Evolutionary conservation across 2,329 filamentous ascomycete genomes (phyloP).

Genomic region (Pseudogymnoascus sp.): DNA sequence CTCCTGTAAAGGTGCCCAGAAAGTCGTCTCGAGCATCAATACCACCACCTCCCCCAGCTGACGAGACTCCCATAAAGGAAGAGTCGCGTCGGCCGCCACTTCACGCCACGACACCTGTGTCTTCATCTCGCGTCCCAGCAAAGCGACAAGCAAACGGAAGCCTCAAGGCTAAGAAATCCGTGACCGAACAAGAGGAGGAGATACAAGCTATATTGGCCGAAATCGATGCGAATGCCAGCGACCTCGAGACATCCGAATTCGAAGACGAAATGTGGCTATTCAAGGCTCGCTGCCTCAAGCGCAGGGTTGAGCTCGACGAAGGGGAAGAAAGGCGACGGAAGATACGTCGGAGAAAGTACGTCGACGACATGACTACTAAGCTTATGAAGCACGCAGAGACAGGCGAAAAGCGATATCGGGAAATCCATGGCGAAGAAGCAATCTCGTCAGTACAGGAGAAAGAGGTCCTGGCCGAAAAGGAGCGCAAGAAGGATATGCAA

Average conservation of each 20-base stretch:
- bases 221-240: slow-evolving; percentile 50
- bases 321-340: slow-evolving; percentile 58
- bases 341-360: slow-evolving; percentile 52
- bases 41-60: slow-evolving; percentile 14
- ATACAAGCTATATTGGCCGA: slow-evolving; percentile 58
- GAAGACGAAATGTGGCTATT: slow-evolving; percentile 38
- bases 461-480: slow-evolving; percentile 89
- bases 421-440: slow-evolving; percentile 70
- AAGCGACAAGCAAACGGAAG: slow-evolving; percentile 37
- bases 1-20: slow-evolving; percentile 23
- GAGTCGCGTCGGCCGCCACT: slow-evolving; percentile 14
- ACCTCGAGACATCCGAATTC: slow-evolving; percentile 45
- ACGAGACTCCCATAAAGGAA: slow-evolving; percentile 18
- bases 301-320: slow-evolving; percentile 56
- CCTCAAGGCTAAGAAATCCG: slow-evolving; percentile 51
- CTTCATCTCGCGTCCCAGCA: slow-evolving; percentile 34
- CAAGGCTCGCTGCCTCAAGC: slow-evolving; percentile 54
- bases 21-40: slow-evolving; percentile 22
- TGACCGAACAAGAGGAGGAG: slow-evolving; percentile 56
- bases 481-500: slow-evolving; percentile 99
- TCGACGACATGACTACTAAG: slow-evolving; percentile 47
- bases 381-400: slow-evolving; percentile 60
- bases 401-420: slow-evolving; percentile 68
- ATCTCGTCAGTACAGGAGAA: slow-evolving; percentile 81
- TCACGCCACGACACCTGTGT: slow-evolving; percentile 34